phyloP scores from a whole-genome alignment of 2,329 filamentous ascomycete genomes.

The Ophiostoma piceae region DNA sequence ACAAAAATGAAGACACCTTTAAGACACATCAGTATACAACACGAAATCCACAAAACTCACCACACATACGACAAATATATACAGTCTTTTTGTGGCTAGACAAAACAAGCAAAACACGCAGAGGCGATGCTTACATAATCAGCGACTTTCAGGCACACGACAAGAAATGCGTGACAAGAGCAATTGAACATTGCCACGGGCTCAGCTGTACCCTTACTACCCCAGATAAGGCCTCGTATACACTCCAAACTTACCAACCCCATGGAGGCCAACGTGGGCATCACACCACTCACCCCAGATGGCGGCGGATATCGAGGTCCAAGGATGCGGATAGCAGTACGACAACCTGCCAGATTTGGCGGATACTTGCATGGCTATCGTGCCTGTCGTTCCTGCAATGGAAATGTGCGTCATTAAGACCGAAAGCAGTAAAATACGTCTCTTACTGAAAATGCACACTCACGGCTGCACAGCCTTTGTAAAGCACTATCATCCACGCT shows the following conservation, averaged over 20 bases:
- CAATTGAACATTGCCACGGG: neutral
- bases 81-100: too few species aligned
- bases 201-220: neutral
- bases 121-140: neutral
- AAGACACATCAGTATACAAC: too few species aligned
- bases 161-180: neutral
- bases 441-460: neutral
- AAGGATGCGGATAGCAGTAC: neutral
- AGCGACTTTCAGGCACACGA: neutral
- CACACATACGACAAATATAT: too few species aligned
- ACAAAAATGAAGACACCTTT: too few species aligned
- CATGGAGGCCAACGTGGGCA: constrained; percentile 9
- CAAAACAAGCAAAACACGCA: neutral
- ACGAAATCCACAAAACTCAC: too few species aligned
- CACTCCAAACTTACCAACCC: neutral
- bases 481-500: neutral
- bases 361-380: neutral
- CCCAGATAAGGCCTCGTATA: neutral
- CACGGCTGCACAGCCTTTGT: neutral
- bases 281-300: constrained; percentile 2
- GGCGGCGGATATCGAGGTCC: neutral
- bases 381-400: neutral
- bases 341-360: neutral
- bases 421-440: too few species aligned
- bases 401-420: too few species aligned